A percentile compares a stretch with the other conserved stretches of the same genome.
Evolutionary conservation across 768 basidiomycete species (phyloP).

Genomic region (Cyathus striatus): DNA sequence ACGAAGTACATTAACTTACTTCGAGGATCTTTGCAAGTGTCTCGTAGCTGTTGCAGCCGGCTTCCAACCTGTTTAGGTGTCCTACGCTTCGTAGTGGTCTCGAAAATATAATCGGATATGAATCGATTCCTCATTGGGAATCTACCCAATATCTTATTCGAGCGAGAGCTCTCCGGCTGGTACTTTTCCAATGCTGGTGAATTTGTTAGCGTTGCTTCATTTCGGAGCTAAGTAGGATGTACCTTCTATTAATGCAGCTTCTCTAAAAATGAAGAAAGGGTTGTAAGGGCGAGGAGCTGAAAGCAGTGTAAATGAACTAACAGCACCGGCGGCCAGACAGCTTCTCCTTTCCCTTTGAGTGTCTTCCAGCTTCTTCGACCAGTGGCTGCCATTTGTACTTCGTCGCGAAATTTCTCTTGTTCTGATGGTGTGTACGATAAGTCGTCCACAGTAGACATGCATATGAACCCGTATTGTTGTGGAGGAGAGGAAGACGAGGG

Average conservation of each 20-base stretch:
- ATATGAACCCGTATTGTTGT: slow-evolving; percentile 19
- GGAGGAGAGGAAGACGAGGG: slow-evolving; percentile 8
- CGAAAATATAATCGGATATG: slow-evolving; percentile 70
- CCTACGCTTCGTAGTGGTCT: slow-evolving; percentile 57
- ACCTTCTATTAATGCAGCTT: slow-evolving; percentile 73
- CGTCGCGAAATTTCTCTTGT: slow-evolving; percentile 39
- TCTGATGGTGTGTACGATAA: slow-evolving; percentile 34
- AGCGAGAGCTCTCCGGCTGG: slow-evolving; percentile 56
- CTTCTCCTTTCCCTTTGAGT: slow-evolving; percentile 59
- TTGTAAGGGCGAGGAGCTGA: background rate
- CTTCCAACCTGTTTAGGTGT: slow-evolving; percentile 78
- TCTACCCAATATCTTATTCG: slow-evolving; percentile 58
- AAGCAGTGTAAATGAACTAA: slow-evolving; percentile 11
- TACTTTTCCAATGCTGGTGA: slow-evolving; percentile 57
- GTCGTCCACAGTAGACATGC: slow-evolving; percentile 34
- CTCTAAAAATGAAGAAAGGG: slow-evolving; percentile 18
- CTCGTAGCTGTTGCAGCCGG: slow-evolving; percentile 71
- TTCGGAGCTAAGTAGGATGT: slow-evolving; percentile 6
- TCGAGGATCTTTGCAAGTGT: slow-evolving; percentile 50
- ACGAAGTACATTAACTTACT: slow-evolving; percentile 15
- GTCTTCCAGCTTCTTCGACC: slow-evolving; percentile 73
- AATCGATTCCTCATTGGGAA: slow-evolving; percentile 77
- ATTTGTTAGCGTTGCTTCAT: slow-evolving; percentile 3
- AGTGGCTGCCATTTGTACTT: slow-evolving; percentile 55
- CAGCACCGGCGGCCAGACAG: slow-evolving; percentile 74